Evolutionary conservation across 2,329 filamentous ascomycete species (phyloP).

Genomic region (Penicillium sp.): DNA sequence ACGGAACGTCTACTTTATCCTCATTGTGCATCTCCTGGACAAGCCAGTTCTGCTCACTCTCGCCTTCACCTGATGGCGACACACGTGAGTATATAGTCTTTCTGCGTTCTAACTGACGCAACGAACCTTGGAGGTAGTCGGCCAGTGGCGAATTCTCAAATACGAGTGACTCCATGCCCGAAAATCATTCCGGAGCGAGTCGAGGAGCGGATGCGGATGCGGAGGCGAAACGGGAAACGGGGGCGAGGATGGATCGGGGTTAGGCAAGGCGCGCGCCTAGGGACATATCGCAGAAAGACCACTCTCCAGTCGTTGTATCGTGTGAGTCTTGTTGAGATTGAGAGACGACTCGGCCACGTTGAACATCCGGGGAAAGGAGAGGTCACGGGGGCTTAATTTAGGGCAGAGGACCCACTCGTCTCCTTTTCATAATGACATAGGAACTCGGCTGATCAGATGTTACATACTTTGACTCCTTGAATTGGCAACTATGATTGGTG

Average conservation of each 20-base stretch:
- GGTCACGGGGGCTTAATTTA: constrained; percentile 27
- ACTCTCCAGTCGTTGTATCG: constrained; percentile 5
- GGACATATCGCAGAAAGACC: constrained; percentile 15
- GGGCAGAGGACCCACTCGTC: constrained; percentile 20
- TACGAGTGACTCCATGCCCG: constrained; percentile 79
- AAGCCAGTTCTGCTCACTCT: constrained; percentile 42
- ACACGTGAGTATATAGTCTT: constrained; percentile 11
- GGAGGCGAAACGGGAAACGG: constrained; percentile 21
- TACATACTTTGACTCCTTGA: not conserved
- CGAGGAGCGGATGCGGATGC: constrained; percentile 16
- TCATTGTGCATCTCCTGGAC: constrained; percentile 31
- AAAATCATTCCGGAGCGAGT: constrained; percentile 30
- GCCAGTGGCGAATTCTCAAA: constrained; percentile 85
- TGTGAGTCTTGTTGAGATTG: constrained; percentile 1
- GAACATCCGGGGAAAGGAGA: constrained; percentile 28
- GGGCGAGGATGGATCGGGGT: constrained; percentile 85
- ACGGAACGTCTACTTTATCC: constrained; percentile 28
- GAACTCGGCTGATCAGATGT: not conserved
- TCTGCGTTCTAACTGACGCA: not conserved
- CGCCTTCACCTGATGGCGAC: constrained; percentile 44
- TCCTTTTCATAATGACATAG: constrained; percentile 18
- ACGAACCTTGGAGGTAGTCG: constrained; percentile 81
- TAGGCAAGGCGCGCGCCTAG: constrained; percentile 73
- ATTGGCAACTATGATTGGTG: not conserved
- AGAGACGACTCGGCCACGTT: constrained; percentile 18